Percentiles rank a stretch among this genome's conserved stretches.
These are phyloP conservation scores for Pyrenopolyporus hunteri DNA, from an alignment of 495 filamentous ascomycete species.

Conservation along the genomic window DNA sequence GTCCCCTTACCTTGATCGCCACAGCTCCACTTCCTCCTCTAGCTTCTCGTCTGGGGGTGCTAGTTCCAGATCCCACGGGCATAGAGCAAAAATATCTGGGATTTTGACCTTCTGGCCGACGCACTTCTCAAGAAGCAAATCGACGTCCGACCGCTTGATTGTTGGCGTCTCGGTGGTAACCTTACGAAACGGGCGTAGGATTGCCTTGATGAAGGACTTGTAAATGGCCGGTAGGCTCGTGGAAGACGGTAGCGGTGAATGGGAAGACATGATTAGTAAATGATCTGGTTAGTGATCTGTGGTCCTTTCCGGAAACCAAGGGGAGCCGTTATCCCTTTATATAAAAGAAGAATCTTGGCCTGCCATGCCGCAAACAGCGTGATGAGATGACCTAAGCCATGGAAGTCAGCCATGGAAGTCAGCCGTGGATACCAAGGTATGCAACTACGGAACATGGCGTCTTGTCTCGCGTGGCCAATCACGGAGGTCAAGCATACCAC, in stretches of 20 bases:
- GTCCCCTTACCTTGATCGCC: slow-evolving; percentile 10
- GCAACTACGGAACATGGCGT: too few relatives aligned
- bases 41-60: background rate
- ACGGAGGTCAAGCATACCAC: too few relatives aligned
- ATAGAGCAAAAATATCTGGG: slow-evolving; percentile 17
- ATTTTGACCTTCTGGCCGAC: slow-evolving; percentile 16
- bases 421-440: too few relatives aligned
- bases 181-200: background rate
- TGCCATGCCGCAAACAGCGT: too few relatives aligned
- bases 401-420: too few relatives aligned
- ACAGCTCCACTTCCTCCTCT: slow-evolving; percentile 8
- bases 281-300: too few relatives aligned
- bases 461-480: too few relatives aligned
- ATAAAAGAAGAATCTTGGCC: too few relatives aligned
- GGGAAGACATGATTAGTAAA: too few relatives aligned
- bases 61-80: slow-evolving; percentile 1
- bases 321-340: too few relatives aligned
- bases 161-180: background rate
- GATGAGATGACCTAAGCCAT: too few relatives aligned
- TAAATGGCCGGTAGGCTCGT: background rate
- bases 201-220: background rate
- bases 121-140: slow-evolving; percentile 15
- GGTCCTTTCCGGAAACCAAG: too few relatives aligned
- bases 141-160: background rate
- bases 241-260: background rate